Base-by-base conservation (phyloP, 768 basidiomycete genomes). In the Trametes elegans region DNA sequence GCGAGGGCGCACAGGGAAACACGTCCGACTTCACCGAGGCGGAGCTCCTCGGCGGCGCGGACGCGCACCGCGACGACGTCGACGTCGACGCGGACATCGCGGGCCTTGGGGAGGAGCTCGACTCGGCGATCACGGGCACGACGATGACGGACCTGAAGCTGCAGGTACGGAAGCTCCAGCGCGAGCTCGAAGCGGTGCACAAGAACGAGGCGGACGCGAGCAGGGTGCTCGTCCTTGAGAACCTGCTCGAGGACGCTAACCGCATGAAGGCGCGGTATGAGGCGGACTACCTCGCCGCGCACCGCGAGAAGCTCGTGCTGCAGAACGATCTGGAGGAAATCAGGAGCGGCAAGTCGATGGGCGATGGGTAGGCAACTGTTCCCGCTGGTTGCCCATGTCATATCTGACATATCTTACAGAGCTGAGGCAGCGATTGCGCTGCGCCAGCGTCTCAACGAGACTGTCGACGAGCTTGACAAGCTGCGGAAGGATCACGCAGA, bases 131-230 rank as follows among this genome's bases (percentile, higher is more conserved):
- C 39, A 70, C 82, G 24, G 90, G 91, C 23, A 89, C 85, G 42
- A 93, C 88, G 10, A 94, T 87, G 84, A 98, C 93, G 1, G 92
- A 93, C 66, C 74, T 98, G 58, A 97, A 95, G 67, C 76, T 98
- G 26, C 87, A 91, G 66, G 82, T 98, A 45, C 83, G 87, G 56
- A 86, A 83, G 56, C 78, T 98, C 26, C 76, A 90, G 67, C 75
- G 93, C 23, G 93, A 98, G 66, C 76, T 98, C 28, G 85, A 87
- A 44, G 79, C 83, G 5, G 79, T 87, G 28, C 78, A 78, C 69
- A 84, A 83, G 69, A 87, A 90, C 57, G 85, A 88, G 63, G 87
- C 75, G 6, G 91, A 93, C 65, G 78, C 84, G 7, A 89, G 87
- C 57, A 79, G 83, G 24, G 72, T 94, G 5, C 68, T 93, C 16